Conservation (phyloP, 225 moss, liverwort and hornwort species). For the Ulota crispa region DNA sequence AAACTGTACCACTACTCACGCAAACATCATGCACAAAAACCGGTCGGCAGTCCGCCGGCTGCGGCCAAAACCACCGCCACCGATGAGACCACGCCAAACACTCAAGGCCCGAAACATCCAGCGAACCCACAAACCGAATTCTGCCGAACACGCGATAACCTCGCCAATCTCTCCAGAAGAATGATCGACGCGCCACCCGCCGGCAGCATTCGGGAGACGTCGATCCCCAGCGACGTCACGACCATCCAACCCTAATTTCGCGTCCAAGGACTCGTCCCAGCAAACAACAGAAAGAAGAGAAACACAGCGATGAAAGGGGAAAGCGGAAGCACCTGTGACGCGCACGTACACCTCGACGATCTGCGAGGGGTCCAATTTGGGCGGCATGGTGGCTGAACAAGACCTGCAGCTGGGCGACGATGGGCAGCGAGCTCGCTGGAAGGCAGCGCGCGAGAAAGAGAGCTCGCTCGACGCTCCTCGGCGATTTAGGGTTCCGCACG, state of each 20-base stretch:
- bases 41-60: too few species aligned
- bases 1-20: too few species aligned
- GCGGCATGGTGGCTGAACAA: constrained; percentile 26
- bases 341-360: constrained; percentile 58
- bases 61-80: not conserved
- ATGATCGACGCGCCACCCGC: not conserved
- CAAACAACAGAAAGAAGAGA: not conserved
- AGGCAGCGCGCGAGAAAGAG: constrained; percentile 3
- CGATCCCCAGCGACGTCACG: not conserved
- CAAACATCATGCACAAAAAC: too few species aligned
- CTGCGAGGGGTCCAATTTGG: constrained; percentile 54
- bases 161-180: not conserved
- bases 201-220: not conserved
- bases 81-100: not conserved
- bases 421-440: not conserved
- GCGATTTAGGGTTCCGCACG: constrained; percentile 4
- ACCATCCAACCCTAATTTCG: not conserved
- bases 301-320: not conserved
- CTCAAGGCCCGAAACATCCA: not conserved
- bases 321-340: constrained; percentile 42
- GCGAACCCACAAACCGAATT: not conserved
- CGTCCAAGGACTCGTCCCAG: not conserved
- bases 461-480: not conserved
- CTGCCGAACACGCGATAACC: too few species aligned
- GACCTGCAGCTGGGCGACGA: not conserved